Base-by-base conservation (phyloP, 2,329 filamentous ascomycete genomes). In the Fusarium azukiicola region DNA sequence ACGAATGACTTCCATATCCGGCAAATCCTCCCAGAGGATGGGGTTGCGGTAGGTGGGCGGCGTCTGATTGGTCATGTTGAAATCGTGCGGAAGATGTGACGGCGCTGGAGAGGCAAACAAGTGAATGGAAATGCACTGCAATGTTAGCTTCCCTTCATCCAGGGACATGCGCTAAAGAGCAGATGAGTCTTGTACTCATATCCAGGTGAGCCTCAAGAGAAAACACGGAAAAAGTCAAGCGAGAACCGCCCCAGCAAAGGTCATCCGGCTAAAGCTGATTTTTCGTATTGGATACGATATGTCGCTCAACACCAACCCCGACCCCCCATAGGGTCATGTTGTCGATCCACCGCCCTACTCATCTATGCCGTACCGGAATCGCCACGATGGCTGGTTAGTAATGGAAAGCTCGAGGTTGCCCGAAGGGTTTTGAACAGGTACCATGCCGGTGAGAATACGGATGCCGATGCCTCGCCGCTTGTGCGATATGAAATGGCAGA, bases 1-100 rank as follows among this genome's bases (percentile, higher is more conserved):
- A 2, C 91, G 88, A 13, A 90, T 88, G 50, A 93, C 86, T 76
- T 93, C 92, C 17, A 90, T 85, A 76, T 93, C 92, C 0, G 92
- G 88, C 32, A 92, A 87, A 79, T 93, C 92, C 76, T 92, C 86
- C 87, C 90, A 93, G 2, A 93, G 81, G 23, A 92, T 85, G 1
- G 91, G 91, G 78, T 93, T 92, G 14, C 14, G 44, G 17, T n/a
- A 67, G 10, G 23, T 11, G 17, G 32, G 32, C n/a, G 63, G 19
- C 4, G 7, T 42, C 32, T 49, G 42, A 38, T 32, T 27, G 63
- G 17, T 11, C 63, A 67, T 67, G 12, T 11, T 38, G 12, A 5
- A 38, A 36, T 4, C 4, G 27, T 56, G 17, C 6, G 52, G 1
- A 56, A 56, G 52, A 10, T 17, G 52, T n/a, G 52, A 56, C 7